Evolutionary conservation across 495 filamentous ascomycete genomes (phyloP), one percentile per base, ranked within the genome.

Genomic region (Penicillium manginii): DNA sequence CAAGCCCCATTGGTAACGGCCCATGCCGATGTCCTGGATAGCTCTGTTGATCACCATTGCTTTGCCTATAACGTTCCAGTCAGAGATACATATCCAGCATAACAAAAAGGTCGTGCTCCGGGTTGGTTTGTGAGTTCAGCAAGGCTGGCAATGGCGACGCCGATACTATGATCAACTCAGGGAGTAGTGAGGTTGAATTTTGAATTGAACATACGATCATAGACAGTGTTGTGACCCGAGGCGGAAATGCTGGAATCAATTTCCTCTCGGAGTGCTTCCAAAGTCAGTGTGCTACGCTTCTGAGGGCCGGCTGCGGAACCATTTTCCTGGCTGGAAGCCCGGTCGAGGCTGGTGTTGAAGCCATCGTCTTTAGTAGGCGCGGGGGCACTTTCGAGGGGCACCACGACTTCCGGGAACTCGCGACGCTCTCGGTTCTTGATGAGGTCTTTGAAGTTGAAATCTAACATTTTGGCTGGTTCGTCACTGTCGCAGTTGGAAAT

Each of bases 1-100:
- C 1, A 93, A 81, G 59, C 88, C 82, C 86, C 86, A 92, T 75
- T 96, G 90, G 66, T 93, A 96, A 57, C 81, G 79, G 50, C 91
- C 91, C 83, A 93, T 93, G 3, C 91, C 91, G 65, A 94, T 92
- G 64, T 93, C 89, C 57, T 66, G 63, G 26, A 66, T 50, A 1
- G 58, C 55, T 50, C 58, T 47, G 59, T 70, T 65, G 53, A 67
- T 62, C 17, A 62, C 49, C 51, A 64, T 67, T 39, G 69, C 65
- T 55, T 73, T 74, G 21, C 72, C 68, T 72, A 54, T 45, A 52
- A 42, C 1, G 11, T 43, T 29, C 15, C 10, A n/a, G 45, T 47
- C 21, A 47, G 45, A 47, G 2, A 29, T 47, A 7, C 10, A 19
- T 19, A 31, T 46, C 15, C 11, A 43, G 42, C 22, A 47, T 50